These are phyloP conservation scores for Ajuga reptans DNA, from an alignment of 305 asterid species.

Conservation along the genomic window DNA sequence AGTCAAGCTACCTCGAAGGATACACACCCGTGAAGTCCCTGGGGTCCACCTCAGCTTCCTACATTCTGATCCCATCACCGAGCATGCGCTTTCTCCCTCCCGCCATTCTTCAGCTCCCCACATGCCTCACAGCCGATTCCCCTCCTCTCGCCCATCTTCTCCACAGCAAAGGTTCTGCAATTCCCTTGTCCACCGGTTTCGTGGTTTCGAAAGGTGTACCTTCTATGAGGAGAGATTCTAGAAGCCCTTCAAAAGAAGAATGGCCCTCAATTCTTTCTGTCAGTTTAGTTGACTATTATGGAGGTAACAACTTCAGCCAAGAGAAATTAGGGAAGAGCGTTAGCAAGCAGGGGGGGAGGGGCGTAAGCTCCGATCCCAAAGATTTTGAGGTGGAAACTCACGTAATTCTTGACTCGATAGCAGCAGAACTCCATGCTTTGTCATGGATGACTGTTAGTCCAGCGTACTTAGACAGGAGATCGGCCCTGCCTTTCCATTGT, in stretches of 20 bases:
- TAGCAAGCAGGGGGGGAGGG: conserved; percentile 51
- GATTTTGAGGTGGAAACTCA: conserved; percentile 69
- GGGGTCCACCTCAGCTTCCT: conserved; percentile 75
- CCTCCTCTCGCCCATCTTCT: conserved; percentile 97
- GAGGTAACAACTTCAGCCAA: conserved; percentile 51
- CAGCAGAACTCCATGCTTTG: conserved; percentile 90
- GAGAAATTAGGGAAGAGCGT: conserved; percentile 51
- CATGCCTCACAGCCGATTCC: conserved; percentile 92
- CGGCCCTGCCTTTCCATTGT: conserved; percentile 88
- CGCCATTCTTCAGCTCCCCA: conserved; percentile 76
- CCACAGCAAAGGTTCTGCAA: conserved; percentile 95
- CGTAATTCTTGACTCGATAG: conserved; percentile 59
- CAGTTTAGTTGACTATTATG: conserved; percentile 77
- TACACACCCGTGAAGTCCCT: conserved; percentile 89
- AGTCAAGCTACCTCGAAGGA: conserved; percentile 80
- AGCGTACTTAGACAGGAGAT: conserved; percentile 77
- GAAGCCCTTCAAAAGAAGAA: conserved; percentile 65
- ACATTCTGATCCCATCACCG: conserved; percentile 78
- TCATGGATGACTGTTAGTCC: conserved; percentile 99
- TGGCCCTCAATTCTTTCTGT: conserved; percentile 96
- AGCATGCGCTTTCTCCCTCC: conserved; percentile 92
- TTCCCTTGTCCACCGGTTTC: conserved; percentile 82
- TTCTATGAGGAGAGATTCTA: conserved; percentile 67
- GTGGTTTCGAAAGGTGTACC: conserved; percentile 91
- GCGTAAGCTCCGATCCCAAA: conserved; percentile 44